Percentiles rank a stretch among this genome's conserved stretches.
phyloP scores from a whole-genome alignment of 805 yeast species.

The Schwanniomyces polymorphus region DNA sequence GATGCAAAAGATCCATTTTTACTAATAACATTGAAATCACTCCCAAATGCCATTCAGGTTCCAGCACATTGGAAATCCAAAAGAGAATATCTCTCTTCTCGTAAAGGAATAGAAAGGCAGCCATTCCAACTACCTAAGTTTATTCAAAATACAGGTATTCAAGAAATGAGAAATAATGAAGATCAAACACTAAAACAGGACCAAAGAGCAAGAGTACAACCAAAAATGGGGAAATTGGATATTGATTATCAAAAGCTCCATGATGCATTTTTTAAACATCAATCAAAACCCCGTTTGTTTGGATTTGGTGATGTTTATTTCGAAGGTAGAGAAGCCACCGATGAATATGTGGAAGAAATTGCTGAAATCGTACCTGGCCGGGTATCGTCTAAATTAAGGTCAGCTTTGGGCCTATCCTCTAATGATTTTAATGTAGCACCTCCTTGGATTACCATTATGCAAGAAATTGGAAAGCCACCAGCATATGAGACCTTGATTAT shows the following conservation, averaged over 20 bases:
- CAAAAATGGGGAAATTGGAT: conserved; percentile 82
- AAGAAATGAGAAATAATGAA: conserved; percentile 77
- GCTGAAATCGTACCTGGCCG: conserved; percentile 62
- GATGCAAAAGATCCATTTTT: conserved; percentile 80
- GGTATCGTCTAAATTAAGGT: conserved; percentile 58
- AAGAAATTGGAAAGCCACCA: conserved; percentile 78
- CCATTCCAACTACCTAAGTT: conserved; percentile 79
- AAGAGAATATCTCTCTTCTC: conserved; percentile 67
- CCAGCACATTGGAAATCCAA: conserved; percentile 86
- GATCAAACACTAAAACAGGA: conserved; percentile 65
- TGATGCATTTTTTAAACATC: conserved; percentile 84
- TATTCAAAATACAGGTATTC: conserved; percentile 80
- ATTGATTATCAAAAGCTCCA: conserved; percentile 80
- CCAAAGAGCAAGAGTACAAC: conserved; percentile 83
- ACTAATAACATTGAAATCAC: conserved; percentile 61
- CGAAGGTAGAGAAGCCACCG: conserved; percentile 66
- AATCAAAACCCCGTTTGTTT: conserved; percentile 68
- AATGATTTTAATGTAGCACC: conserved; percentile 48
- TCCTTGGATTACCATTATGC: conserved; percentile 80
- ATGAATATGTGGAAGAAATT: conserved; percentile 35
- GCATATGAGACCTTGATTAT: conserved; percentile 66
- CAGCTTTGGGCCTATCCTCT: conserved; percentile 67
- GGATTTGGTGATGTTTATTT: conserved; percentile 75
- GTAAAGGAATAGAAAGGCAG: conserved; percentile 63
- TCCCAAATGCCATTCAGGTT: conserved; percentile 68